Conservation (phyloP, 805 yeast species). For the Lipomyces sp. region DNA sequence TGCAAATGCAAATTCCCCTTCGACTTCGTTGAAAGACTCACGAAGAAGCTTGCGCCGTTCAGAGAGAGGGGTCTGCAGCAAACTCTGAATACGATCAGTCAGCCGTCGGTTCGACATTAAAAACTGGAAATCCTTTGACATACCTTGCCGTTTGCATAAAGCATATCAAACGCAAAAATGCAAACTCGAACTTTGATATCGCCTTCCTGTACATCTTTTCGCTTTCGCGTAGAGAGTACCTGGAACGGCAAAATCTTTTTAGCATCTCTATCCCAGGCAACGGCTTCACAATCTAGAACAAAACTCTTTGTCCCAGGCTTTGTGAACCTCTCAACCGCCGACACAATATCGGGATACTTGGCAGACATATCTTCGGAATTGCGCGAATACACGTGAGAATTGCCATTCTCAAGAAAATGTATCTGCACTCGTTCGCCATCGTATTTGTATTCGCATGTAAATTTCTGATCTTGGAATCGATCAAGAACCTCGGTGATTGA, state of each 20-base stretch:
- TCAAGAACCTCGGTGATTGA: slow-evolving; percentile 90
- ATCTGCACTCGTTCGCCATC: slow-evolving; percentile 98
- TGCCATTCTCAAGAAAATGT: slow-evolving; percentile 66
- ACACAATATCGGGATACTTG: slow-evolving; percentile 87
- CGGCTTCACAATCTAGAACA: slow-evolving; percentile 95
- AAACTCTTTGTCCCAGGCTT: slow-evolving; percentile 55
- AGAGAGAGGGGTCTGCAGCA: slow-evolving; percentile 66
- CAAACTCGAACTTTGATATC: slow-evolving; percentile 92
- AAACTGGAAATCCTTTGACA: not conserved
- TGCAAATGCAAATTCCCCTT: slow-evolving; percentile 84
- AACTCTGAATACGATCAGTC: slow-evolving; percentile 21
- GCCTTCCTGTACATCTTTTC: slow-evolving; percentile 86
- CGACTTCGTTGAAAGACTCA: slow-evolving; percentile 60
- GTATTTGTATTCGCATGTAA: slow-evolving; percentile 95
- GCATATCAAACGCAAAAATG: slow-evolving; percentile 86
- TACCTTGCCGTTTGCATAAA: slow-evolving; percentile 69
- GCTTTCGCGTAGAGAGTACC: slow-evolving; percentile 86
- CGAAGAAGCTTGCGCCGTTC: slow-evolving; percentile 70
- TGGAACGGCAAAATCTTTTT: slow-evolving; percentile 92
- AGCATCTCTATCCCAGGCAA: slow-evolving; percentile 87
- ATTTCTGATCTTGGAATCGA: slow-evolving; percentile 67
- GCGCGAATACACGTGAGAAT: slow-evolving; percentile 81
- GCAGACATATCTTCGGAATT: slow-evolving; percentile 97
- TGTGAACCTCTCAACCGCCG: slow-evolving; percentile 66
- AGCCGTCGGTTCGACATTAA: not conserved